These are phyloP conservation scores for Ophiosphaerella narmari DNA, from an alignment of 2,329 filamentous ascomycete genomes.

Conservation along the genomic window DNA sequence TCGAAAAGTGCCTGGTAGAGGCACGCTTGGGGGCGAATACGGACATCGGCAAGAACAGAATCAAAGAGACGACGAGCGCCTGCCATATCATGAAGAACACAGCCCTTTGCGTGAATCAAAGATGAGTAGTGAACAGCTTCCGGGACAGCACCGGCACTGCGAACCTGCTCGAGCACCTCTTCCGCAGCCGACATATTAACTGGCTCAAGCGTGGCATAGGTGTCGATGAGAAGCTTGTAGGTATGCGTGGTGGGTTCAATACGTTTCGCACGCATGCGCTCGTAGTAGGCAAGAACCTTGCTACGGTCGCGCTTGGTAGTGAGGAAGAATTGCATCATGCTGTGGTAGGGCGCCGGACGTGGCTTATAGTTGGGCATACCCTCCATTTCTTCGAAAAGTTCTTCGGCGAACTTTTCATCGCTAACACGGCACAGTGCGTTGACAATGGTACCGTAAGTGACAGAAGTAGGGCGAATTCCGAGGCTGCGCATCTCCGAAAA, in stretches of 20 bases:
- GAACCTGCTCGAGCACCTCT: constrained; percentile 78
- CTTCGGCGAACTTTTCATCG: constrained; percentile 95
- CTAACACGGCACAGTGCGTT: constrained; percentile 97
- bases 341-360: constrained; percentile 95
- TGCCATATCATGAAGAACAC: constrained; percentile 87
- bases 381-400: constrained; percentile 99
- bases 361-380: constrained; percentile 98
- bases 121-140: constrained; percentile 96
- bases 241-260: constrained; percentile 95
- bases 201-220: constrained; percentile 90
- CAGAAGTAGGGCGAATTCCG: constrained; percentile 91
- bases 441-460: constrained; percentile 97
- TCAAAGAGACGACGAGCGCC: constrained; percentile 84
- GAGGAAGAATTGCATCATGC: constrained; percentile 99
- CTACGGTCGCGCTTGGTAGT: constrained; percentile 94
- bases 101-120: constrained; percentile 93
- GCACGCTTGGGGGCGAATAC: constrained; percentile 76
- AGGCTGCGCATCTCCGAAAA: constrained; percentile 96
- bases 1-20: constrained; percentile 98
- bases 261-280: constrained; percentile 85
- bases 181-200: constrained; percentile 88
- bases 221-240: constrained; percentile 95
- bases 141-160: constrained; percentile 71
- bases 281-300: constrained; percentile 93
- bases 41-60: constrained; percentile 69